phyloP scores from a whole-genome alignment of 768 basidiomycete genomes.

The Leccinum longicurvipes region DNA sequence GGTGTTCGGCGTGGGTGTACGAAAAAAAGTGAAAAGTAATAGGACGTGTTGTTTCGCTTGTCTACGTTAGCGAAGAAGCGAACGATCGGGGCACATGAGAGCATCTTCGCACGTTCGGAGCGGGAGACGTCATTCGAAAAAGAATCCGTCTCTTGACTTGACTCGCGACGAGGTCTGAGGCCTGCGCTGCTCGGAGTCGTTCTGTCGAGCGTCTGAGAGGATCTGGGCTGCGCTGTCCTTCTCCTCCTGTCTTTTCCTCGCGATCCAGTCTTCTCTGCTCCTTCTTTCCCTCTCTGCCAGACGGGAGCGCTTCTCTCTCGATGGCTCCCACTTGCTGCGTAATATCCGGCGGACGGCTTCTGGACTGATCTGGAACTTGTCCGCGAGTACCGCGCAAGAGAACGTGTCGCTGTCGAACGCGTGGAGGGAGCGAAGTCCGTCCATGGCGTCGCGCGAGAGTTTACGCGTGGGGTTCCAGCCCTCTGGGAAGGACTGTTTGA shows the following conservation, averaged over 20 bases:
- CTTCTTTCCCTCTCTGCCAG: conserved; percentile 51
- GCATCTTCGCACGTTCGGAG: conserved; percentile 13
- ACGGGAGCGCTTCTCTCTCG: conserved; percentile 47
- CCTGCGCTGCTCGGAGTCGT: conserved; percentile 6
- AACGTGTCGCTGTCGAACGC: conserved; percentile 60
- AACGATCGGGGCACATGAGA: neutral
- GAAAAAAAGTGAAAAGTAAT: conserved; percentile 7
- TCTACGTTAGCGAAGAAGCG: neutral
- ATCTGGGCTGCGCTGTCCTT: conserved; percentile 36
- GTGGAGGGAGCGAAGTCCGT: conserved; percentile 67
- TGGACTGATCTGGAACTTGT: conserved; percentile 73
- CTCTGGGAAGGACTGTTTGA: conserved; percentile 54
- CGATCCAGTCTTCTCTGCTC: conserved; percentile 38
- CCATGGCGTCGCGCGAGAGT: conserved; percentile 81
- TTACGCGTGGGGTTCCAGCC: conserved; percentile 82
- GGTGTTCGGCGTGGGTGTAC: neutral
- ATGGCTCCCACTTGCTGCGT: conserved; percentile 69
- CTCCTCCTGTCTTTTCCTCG: conserved; percentile 42
- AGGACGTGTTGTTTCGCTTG: neutral
- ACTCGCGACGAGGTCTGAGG: conserved; percentile 21
- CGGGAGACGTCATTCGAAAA: conserved; percentile 36
- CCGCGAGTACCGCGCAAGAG: conserved; percentile 64
- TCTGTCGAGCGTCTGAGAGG: conserved; percentile 20
- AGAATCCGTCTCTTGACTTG: conserved; percentile 36
- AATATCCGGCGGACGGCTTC: conserved; percentile 81